Evolutionary conservation across 306 rosid species (phyloP).

Genomic region (Quercus rubra): DNA sequence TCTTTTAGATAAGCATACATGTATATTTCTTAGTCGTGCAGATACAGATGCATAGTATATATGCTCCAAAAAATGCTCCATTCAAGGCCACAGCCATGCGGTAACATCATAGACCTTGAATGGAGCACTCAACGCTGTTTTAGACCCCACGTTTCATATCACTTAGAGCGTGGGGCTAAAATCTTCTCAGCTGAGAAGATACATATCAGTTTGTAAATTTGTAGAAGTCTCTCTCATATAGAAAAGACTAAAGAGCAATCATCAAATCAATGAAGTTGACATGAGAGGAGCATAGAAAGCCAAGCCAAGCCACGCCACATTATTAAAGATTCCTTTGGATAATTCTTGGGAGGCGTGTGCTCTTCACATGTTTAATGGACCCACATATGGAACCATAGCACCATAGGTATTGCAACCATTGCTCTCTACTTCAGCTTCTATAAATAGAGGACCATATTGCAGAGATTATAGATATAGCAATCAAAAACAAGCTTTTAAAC

Average conservation of each 20-base stretch:
- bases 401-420: background rate
- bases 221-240: background rate
- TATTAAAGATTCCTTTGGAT: conserved; percentile 53
- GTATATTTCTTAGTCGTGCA: too few species aligned
- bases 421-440: conserved; percentile 27
- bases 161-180: background rate
- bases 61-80: too few species aligned
- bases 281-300: conserved; percentile 47
- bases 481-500: conserved; percentile 13
- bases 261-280: conserved; percentile 43
- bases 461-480: conserved; percentile 33
- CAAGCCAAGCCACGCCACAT: conserved; percentile 28
- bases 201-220: background rate
- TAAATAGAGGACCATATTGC: conserved; percentile 39
- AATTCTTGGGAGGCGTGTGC: conserved; percentile 30
- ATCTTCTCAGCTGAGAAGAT: background rate
- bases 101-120: background rate
- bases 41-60: too few species aligned
- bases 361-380: conserved; percentile 28
- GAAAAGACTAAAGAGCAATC: background rate
- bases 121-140: background rate
- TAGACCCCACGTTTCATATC: background rate
- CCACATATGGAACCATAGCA: background rate
- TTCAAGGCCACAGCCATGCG: background rate
- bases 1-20: too few species aligned